Base-by-base conservation (phyloP, 345 rosid species). In the Populus ilicifolia region DNA sequence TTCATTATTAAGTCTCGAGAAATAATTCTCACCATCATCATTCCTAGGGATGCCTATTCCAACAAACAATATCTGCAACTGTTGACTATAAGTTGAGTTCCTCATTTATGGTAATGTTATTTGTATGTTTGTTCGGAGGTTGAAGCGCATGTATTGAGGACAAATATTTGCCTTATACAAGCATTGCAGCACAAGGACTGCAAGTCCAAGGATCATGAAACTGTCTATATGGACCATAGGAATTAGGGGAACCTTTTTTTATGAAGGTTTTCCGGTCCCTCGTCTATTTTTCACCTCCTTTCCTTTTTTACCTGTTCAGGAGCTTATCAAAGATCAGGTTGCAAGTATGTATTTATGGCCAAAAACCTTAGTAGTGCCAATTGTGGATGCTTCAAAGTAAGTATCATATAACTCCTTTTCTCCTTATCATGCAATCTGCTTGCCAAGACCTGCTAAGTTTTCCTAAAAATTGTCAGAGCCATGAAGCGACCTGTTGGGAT, bases 311-410 rank as follows among this genome's bases (percentile, higher is more conserved):
- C 48, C 70, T 20, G 29, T n/a, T 80, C 87, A 96, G 99, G 99
- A 96, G 86, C 86, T 91, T 79, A 93, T 96, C 73, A 96, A 93
- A 86, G 93, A 91, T 85, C 99, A 93, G 83, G 98, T 96, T 73
- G 97, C 95, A 2, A 92, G 86, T 82, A 96, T 96, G 97, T 96
- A 92, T 79, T 87, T 96, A 64, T 93, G 99, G 99, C 99, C 99
- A 10, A 93, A 90, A 85, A 82, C 88, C 80, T 85, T 96, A 50
- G 90, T 85, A 71, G 90, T 96, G 54, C 93, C 85, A 67, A 79
- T 96, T 80, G 77, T 93, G 87, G 98, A 96, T 81, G 93, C 92
- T 66, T 76, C 93, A 3, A 93, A 93, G 98, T 93, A 89, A 80
- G 81, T 69, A 56, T 59, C 35, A 18, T 44, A 61, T 38, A 38